Conservation (phyloP, 1,284 basidiomycete genomes). For the Trametes sp. region DNA sequence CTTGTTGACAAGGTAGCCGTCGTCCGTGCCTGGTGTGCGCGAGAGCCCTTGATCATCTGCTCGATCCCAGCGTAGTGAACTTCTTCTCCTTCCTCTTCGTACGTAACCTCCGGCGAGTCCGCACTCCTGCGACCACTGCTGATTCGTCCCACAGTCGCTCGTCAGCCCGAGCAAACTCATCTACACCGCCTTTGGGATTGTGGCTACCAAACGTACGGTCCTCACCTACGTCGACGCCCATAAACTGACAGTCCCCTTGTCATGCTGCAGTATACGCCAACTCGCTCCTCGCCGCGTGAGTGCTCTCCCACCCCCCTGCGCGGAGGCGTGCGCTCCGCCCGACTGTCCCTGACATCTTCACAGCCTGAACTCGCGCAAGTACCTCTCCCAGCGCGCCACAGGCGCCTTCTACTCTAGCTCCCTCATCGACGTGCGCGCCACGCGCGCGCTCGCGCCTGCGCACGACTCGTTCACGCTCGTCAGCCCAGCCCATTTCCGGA, state of each 20-base stretch:
- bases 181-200: background rate
- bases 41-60: background rate
- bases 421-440: background rate
- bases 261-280: conserved; percentile 20
- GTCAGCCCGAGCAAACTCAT: background rate
- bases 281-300: conserved; percentile 23
- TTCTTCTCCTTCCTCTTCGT: background rate
- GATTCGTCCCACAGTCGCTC: background rate
- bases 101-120: background rate
- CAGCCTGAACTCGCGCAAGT: conserved; percentile 20
- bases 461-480: background rate
- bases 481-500: background rate
- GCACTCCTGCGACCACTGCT: no score
- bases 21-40: background rate
- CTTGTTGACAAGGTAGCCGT: conserved; percentile 14
- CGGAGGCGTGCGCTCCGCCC: no score
- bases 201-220: conserved; percentile 15
- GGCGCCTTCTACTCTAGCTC: background rate
- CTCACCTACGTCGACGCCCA: background rate
- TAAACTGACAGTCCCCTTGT: background rate
- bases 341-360: background rate
- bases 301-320: background rate
- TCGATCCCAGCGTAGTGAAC: background rate
- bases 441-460: background rate
- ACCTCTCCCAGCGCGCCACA: background rate